Base-by-base conservation (phyloP, 345 rosid species). In the Salix viminalis region DNA sequence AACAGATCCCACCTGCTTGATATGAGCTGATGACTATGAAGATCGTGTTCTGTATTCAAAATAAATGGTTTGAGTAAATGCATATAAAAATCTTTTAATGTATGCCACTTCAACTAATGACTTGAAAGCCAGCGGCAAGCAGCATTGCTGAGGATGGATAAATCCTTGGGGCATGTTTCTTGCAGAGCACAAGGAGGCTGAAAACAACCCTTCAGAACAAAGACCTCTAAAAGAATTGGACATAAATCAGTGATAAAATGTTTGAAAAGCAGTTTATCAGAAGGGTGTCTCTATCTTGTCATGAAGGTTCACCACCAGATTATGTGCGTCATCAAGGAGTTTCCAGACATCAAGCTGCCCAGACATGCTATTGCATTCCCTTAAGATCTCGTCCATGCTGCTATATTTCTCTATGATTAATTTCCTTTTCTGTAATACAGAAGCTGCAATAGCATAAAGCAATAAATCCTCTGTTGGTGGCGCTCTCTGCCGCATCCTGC, bases 341-440 rank as follows among this genome's bases (percentile, higher is more conserved):
- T 92, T 96, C 99, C 97, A 91, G 76, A 96, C 88, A 74, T 96
- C 95, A 67, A 96, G 91, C 62, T 94, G 97, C 75, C 99, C 98
- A 1, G 97, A 81, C 98, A 94, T 92, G 84, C 88, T 87, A 71
- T 94, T 93, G 83, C 97, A 96, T 75, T 96, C 98, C 80, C 92
- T 79, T 64, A 96, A 79, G 73, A 96, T 96, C 80, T 94, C 99
- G 64, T 94, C 99, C 99, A 92, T 90, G 86, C 93, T 91, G 84
- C 82, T 89, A 41, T 89, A 94, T 82, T 89, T 93, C 86, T 93
- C 94, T 52, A 93, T 92, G 69, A 96, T 94, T 76, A 91, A 67
- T 86, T 96, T 96, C 88, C 97, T 90, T 82, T 87, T 90, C 88
- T 94, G 95, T 76, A 96, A 75, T 14, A 96, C 99, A 2, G 94